A percentile compares a stretch with the other conserved stretches of the same genome.
phyloP scores from a whole-genome alignment of 2,329 filamentous ascomycete genomes.

The Scytalidium sp. region DNA sequence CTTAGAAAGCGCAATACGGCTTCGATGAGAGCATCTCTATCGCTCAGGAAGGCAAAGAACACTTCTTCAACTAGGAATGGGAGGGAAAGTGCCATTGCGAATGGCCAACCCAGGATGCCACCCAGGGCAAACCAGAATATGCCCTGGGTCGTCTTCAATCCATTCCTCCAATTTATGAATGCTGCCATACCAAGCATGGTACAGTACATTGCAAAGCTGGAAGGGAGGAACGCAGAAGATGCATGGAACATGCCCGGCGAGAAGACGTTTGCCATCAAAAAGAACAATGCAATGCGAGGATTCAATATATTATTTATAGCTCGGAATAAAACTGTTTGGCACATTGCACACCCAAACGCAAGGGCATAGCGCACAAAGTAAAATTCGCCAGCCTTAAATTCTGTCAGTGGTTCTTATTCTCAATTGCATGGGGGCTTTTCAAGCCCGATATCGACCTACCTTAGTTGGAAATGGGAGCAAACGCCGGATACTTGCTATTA shows the following conservation, averaged over 20 bases:
- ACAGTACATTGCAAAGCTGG: conserved; percentile 95
- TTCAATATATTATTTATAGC: conserved; percentile 75
- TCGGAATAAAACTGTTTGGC: conserved; percentile 78
- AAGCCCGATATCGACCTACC: conserved; percentile 37
- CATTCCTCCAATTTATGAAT: conserved; percentile 86
- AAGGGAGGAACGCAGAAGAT: conserved; percentile 81
- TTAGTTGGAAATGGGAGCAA: conserved; percentile 61
- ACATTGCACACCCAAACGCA: conserved; percentile 73
- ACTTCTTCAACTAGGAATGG: conserved; percentile 81
- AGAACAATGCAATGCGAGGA: conserved; percentile 80
- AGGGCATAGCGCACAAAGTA: conserved; percentile 79
- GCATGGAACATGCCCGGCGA: conserved; percentile 95
- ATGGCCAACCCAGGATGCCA: conserved; percentile 89
- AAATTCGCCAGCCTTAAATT: conserved; percentile 66
- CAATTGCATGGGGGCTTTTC: too few relatives aligned
- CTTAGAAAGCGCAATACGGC: conserved; percentile 60
- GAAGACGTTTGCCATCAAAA: conserved; percentile 71
- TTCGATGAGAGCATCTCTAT: conserved; percentile 57
- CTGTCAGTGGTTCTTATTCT: background rate
- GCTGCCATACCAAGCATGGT: conserved; percentile 81
- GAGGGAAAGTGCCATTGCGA: conserved; percentile 75
- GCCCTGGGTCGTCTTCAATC: conserved; percentile 74
- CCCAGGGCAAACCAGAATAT: conserved; percentile 90
- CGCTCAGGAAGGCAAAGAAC: conserved; percentile 51
- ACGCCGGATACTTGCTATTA: conserved; percentile 64